Base-by-base conservation (phyloP, 1,139 yeast species). In the Scheffersomyces lignicola region DNA sequence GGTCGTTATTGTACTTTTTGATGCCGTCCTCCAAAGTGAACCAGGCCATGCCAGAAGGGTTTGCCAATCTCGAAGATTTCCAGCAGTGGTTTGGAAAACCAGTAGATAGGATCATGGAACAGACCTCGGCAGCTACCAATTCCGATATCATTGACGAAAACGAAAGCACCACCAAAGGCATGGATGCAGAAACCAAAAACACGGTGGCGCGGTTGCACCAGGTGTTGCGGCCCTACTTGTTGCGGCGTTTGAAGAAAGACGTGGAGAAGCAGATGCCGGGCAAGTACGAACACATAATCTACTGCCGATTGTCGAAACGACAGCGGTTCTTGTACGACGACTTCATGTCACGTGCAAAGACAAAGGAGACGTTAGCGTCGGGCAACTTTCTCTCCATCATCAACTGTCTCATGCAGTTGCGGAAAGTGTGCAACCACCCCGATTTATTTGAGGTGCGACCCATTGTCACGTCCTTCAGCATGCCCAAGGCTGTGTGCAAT, bases 241-340 rank as follows among this genome's bases (percentile, higher is more conserved):
- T 94, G 40, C 79, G 99, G 54, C 80, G 99, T 45, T 73, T 94
- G 52, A 94, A 94, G 56, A 89, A 88, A 18, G 99, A 94, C 58
- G 99, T 94, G 10, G 99, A 94, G 51, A 88, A 92, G 56, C 98
- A 94, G 60, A 92, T 94, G 98, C 99, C 99, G 1, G 97, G 87
- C 1, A 94, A 94, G 55, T 86, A 88, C 57, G 99, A 94, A 56
- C 99, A 94, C 58, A 80, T 94, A 41, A 81, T 94, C 6, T 88
- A 86, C 52, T 94, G 98, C 64, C 78, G 96, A 24, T 65, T 94
- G 35, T 90, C 97, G 1, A 89, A 92, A 51, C 77, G 99, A 45
- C 99, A 94, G 54, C 67, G 98, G 38, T 87, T 78, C 49, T 64
- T 94, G 36, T 94, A 94, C 52, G 98, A 94, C 58, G 99, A 94